A percentile compares a stretch with the other conserved stretches of the same genome.
These are phyloP conservation scores for Thymus mandschuricus DNA, from an alignment of 257 asterid genomes.

Conservation along the genomic window DNA sequence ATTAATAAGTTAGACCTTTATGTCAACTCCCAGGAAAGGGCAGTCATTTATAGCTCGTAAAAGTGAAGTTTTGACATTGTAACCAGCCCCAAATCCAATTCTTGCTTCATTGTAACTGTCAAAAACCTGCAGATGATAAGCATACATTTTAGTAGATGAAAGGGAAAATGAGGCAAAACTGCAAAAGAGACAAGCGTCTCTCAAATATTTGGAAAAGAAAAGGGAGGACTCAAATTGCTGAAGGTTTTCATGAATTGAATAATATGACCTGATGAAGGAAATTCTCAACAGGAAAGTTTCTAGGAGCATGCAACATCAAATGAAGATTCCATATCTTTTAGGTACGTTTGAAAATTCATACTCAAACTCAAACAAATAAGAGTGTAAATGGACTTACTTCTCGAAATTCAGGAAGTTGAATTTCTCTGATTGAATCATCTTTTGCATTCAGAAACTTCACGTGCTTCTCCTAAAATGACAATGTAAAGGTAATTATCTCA, in stretches of 20 bases:
- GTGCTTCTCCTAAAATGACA: constrained; percentile 64
- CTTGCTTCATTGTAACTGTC: constrained; percentile 62
- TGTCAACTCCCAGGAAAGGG: constrained; percentile 75
- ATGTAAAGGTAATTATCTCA: constrained; percentile 22
- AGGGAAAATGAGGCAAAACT: constrained; percentile 17
- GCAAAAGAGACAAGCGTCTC: constrained; percentile 22
- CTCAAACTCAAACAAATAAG: constrained; percentile 10
- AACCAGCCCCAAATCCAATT: constrained; percentile 89
- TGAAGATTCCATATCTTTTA: constrained; percentile 10
- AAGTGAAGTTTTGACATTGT: constrained; percentile 66
- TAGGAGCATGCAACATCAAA: constrained; percentile 21
- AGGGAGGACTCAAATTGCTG: constrained; percentile 11
- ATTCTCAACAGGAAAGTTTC: constrained; percentile 11
- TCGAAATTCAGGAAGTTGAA: constrained; percentile 59
- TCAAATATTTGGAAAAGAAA: constrained; percentile 22
- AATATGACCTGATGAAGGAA: background rate
- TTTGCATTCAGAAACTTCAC: constrained; percentile 54
- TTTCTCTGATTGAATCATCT: constrained; percentile 50
- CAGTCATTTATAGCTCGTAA: constrained; percentile 72
- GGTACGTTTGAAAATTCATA: constrained; percentile 2
- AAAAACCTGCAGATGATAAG: constrained; percentile 61
- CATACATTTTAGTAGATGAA: constrained; percentile 29
- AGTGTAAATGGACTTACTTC: constrained; percentile 47
- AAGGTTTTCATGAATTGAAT: constrained; percentile 15
- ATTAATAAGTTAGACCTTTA: constrained; percentile 51